A percentile compares a stretch with the other conserved stretches of the same genome.
phyloP scores from a whole-genome alignment of 805 yeast genomes.

The Suhomyces sp. region DNA sequence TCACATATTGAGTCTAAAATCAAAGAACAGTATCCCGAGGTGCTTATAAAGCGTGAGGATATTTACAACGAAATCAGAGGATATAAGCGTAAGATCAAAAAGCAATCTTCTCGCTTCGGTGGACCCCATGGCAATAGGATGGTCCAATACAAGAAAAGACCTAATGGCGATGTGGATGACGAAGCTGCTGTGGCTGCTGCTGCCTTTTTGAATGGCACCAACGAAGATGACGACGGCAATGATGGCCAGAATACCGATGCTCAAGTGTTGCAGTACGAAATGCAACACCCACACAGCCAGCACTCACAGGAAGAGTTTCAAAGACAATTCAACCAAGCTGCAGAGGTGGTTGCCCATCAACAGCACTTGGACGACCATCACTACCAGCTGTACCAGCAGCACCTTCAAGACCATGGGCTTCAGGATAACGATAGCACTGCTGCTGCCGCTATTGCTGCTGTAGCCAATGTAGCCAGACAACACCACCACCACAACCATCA shows the following conservation, averaged over 20 bases:
- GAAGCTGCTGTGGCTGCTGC: conserved; percentile 14
- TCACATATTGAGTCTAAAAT: conserved; percentile 51
- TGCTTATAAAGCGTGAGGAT: conserved; percentile 54
- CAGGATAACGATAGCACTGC: conserved; percentile 19
- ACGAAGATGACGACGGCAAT: conserved; percentile 16
- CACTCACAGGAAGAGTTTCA: conserved; percentile 15
- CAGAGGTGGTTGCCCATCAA: conserved; percentile 17
- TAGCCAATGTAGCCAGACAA: conserved; percentile 30
- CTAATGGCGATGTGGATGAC: conserved; percentile 10
- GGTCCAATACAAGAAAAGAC: conserved; percentile 22
- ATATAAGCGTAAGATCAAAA: conserved; percentile 49
- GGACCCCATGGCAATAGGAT: conserved; percentile 16
- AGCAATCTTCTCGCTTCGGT: conserved; percentile 30
- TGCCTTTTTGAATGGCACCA: conserved; percentile 16
- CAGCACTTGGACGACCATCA: conserved; percentile 24
- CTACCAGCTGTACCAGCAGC: conserved; percentile 26
- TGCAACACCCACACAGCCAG: conserved; percentile 22
- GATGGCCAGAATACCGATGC: conserved; percentile 18
- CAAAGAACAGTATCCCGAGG: conserved; percentile 50
- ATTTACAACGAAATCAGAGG: conserved; percentile 57
- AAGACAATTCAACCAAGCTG: conserved; percentile 12
- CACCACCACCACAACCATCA: conserved; percentile 22
- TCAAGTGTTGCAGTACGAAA: conserved; percentile 19
- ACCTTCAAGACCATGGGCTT: conserved; percentile 25
- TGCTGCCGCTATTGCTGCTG: conserved; percentile 44